phyloP scores from a whole-genome alignment of 2,329 filamentous ascomycete species.

The Penicillium sp. region DNA sequence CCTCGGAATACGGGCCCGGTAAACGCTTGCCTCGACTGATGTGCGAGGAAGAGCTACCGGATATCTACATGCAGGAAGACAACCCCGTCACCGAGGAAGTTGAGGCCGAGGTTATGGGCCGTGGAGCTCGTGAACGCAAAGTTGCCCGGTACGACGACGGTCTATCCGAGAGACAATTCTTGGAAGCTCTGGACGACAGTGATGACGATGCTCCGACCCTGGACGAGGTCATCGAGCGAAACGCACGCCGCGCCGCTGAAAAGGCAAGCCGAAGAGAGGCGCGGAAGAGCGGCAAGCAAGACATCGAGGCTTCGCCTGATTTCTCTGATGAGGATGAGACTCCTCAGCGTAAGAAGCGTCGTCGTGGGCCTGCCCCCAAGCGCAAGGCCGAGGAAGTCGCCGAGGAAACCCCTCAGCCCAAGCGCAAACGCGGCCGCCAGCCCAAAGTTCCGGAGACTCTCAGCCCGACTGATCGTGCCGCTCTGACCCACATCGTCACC shows the following conservation, averaged over 20 bases:
- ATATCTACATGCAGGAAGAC: conserved; percentile 87
- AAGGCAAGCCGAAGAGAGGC: conserved; percentile 69
- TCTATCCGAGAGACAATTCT: conserved; percentile 96
- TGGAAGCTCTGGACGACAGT: conserved; percentile 94
- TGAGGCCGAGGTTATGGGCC: conserved; percentile 68
- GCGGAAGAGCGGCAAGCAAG: conserved; percentile 16
- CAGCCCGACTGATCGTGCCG: conserved; percentile 62
- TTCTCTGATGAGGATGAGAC: conserved; percentile 83
- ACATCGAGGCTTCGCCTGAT: conserved; percentile 64
- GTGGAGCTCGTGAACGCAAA: conserved; percentile 90
- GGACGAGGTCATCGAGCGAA: conserved; percentile 87
- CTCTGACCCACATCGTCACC: conserved; percentile 75
- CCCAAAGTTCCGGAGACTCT: conserved; percentile 65
- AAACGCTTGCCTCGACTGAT: conserved; percentile 73
- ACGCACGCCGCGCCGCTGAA: conserved; percentile 64
- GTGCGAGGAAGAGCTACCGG: conserved; percentile 79
- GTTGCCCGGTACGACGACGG: conserved; percentile 95
- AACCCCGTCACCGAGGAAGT: conserved; percentile 74
- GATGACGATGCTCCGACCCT: conserved; percentile 68
- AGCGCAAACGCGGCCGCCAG: conserved; percentile 70
- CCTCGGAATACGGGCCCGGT: conserved; percentile 64
- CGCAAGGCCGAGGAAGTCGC: conserved; percentile 77
- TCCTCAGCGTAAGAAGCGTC: conserved; percentile 68
- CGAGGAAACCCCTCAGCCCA: conserved; percentile 70
- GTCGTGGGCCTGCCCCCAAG: conserved; percentile 75